Evolutionary conservation across 2,329 filamentous ascomycete species (phyloP), one percentile per base, ranked within the genome.

Genomic region (Mycogone perniciosa): DNA sequence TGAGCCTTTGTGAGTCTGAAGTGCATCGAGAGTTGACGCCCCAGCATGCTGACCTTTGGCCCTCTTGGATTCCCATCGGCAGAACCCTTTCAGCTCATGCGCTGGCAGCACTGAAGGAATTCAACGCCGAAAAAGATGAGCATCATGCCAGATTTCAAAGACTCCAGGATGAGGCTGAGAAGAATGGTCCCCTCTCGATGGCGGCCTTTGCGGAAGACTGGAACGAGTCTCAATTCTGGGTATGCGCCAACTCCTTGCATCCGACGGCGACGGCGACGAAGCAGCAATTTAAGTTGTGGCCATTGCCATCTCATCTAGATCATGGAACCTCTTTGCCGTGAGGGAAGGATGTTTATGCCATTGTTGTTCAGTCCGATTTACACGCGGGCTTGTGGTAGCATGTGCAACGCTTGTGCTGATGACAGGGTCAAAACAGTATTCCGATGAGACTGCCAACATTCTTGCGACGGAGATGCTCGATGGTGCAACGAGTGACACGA

Each of bases 161-260:
- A 55, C 72, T 92, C 47, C 83, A 83, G 67, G 70, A 72, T 8
- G 72, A 76, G 34, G 81, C 82, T 1, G 84, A 87, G 62, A 71
- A 77, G 43, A 73, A 76, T 30, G 51, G 56, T 31, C 64, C 66
- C 37, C 55, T 79, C 49, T 73, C 71, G 11, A 92, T 92, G 80
- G 81, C 86, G 31, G 72, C 78, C 1, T 93, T 92, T 60, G 75
- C 76, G 1, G 88, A 92, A 67, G 85, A 92, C 66, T 93, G 88
- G 88, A 88, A 91, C 62, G 80, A 85, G 61, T 86, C 81, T 55
- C 88, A 92, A 68, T 93, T 93, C 62, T 93, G 88, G 88, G 84
- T 88, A 73, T 37, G 74, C 63, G 13, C 31, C 33, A 9, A 37
- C 45, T 20, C 9, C 13, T 31, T 26, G 33, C 11, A 35, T 8